Evolutionary conservation across 73 alveolate species (phyloP).

Genomic region (Paramecium sonneborni): DNA sequence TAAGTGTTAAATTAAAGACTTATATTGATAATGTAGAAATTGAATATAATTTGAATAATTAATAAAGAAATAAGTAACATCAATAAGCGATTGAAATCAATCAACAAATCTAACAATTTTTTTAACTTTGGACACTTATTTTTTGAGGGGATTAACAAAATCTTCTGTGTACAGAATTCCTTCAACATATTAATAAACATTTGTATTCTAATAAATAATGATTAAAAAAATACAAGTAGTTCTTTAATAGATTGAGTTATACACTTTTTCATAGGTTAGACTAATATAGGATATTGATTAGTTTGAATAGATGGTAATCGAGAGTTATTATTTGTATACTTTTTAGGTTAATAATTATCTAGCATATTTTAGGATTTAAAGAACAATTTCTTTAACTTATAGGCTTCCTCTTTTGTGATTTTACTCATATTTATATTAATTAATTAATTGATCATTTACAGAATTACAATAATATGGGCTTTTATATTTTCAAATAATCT

Average conservation of each 20-base stretch:
- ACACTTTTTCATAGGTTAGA: background rate
- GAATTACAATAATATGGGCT: constrained; percentile 90
- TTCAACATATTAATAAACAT: background rate
- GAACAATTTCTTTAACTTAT: background rate
- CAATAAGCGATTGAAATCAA: background rate
- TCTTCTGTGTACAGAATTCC: background rate
- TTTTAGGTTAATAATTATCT: background rate
- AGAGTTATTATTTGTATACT: background rate
- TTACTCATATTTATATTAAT: background rate
- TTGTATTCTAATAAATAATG: background rate
- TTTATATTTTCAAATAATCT: constrained; percentile 90
- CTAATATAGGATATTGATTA: background rate
- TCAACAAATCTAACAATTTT: constrained; percentile 9
- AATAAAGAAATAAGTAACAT: background rate
- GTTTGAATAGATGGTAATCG: background rate
- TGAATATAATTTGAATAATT: background rate
- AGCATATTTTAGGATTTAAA: background rate
- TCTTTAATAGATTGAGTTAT: background rate
- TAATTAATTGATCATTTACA: constrained; percentile 43
- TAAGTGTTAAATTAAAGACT: background rate
- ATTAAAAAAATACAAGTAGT: background rate
- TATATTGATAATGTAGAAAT: background rate
- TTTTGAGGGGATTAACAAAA: background rate
- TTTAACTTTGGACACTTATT: background rate
- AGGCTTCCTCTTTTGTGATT: constrained; percentile 20